A percentile compares a stretch with the other conserved stretches of the same genome.
Evolutionary conservation across 2,329 filamentous ascomycete species (phyloP).

Genomic region (Cordyceps cateniannulata): DNA sequence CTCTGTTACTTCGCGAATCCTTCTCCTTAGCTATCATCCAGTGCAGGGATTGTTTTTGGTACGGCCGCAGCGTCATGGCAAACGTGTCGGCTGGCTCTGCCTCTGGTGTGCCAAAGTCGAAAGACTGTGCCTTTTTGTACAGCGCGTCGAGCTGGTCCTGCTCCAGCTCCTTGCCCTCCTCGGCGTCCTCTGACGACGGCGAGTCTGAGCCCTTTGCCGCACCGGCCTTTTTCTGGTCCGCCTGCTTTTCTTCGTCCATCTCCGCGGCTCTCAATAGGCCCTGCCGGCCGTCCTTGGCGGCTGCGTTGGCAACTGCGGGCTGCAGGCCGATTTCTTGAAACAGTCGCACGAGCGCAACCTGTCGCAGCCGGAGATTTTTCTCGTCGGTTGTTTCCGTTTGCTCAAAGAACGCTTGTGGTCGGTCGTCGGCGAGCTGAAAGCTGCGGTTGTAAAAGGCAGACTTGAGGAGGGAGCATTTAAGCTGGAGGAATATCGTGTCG

Average conservation of each 20-base stretch:
- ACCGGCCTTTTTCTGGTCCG: constrained; percentile 36
- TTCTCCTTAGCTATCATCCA: constrained; percentile 97
- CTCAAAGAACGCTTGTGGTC: constrained; percentile 69
- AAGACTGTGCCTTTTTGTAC: constrained; percentile 93
- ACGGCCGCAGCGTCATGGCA: constrained; percentile 75
- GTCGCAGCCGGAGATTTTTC: constrained; percentile 72
- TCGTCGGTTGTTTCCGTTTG: constrained; percentile 82
- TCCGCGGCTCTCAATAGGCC: constrained; percentile 83
- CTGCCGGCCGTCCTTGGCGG: constrained; percentile 73
- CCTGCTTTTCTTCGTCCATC: constrained; percentile 69
- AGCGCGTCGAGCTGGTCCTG: constrained; percentile 91
- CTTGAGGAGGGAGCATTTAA: constrained; percentile 69
- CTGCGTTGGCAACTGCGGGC: constrained; percentile 68
- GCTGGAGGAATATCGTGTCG: constrained; percentile 88
- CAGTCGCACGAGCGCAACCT: constrained; percentile 80
- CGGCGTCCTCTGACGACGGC: constrained; percentile 53
- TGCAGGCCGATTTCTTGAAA: constrained; percentile 84
- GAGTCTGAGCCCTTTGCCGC: constrained; percentile 34
- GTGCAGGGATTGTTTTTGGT: constrained; percentile 89
- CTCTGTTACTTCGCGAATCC: constrained; percentile 62
- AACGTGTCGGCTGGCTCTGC: constrained; percentile 80
- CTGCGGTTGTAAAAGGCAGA: constrained; percentile 61
- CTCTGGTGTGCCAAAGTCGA: constrained; percentile 88
- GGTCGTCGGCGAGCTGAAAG: constrained; percentile 61
- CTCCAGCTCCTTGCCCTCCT: constrained; percentile 86